Conservation (phyloP, 805 yeast genomes). For the Ogataea degrootiae region DNA sequence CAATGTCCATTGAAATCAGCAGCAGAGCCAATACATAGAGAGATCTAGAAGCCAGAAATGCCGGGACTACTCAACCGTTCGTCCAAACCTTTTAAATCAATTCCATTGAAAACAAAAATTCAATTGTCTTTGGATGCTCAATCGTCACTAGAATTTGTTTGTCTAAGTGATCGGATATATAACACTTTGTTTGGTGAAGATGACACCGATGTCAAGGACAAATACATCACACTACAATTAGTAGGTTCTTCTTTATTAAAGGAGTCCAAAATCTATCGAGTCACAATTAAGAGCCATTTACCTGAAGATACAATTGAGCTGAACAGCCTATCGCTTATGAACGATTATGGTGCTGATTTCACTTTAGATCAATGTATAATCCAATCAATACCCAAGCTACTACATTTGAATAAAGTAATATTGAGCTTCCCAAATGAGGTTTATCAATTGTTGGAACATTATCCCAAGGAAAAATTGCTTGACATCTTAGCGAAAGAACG, state of each 20-base stretch:
- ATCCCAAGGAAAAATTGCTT: constrained; percentile 30
- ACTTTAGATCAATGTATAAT: constrained; percentile 39
- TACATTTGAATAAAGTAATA: constrained; percentile 34
- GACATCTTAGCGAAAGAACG: constrained; percentile 32
- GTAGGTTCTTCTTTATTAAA: constrained; percentile 21
- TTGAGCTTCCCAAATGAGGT: constrained; percentile 42
- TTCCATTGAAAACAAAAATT: constrained; percentile 12
- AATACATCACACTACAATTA: constrained; percentile 17
- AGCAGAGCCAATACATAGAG: no score
- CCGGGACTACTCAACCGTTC: neutral
- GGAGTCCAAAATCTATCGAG: constrained; percentile 32
- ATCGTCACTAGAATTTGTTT: constrained; percentile 16
- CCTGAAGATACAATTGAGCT: constrained; percentile 32
- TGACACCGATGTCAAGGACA: constrained; percentile 1
- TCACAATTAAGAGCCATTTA: constrained; percentile 25
- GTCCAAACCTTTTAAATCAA: neutral
- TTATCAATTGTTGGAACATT: constrained; percentile 38
- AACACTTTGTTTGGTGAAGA: constrained; percentile 6
- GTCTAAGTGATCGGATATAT: constrained; percentile 13
- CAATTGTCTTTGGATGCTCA: constrained; percentile 17
- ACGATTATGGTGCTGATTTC: constrained; percentile 33
- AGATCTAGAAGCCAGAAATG: no score
- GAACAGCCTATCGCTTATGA: constrained; percentile 34
- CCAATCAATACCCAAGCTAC: constrained; percentile 27
- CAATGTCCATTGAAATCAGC: no score